phyloP scores from a whole-genome alignment of 1,284 basidiomycete species.

The Meripilus lineatus region DNA sequence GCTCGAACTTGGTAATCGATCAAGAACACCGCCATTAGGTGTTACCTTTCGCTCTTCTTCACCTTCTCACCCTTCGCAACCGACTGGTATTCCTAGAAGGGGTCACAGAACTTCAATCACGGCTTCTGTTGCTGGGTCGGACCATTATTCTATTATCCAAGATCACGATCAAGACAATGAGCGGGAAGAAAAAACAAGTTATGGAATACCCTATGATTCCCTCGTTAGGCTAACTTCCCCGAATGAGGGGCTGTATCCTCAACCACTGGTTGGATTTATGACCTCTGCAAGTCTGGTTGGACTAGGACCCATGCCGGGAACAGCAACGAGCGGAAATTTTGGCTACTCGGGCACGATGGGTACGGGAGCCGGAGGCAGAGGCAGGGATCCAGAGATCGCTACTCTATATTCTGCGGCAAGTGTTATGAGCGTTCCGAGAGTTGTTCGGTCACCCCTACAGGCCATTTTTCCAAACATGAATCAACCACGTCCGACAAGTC shows the following conservation, averaged over 20 bases:
- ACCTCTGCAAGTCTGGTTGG: no score
- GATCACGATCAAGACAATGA: slow-evolving; percentile 25
- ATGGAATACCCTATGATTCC: slow-evolving; percentile 77
- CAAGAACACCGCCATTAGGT: slow-evolving; percentile 14
- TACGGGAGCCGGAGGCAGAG: slow-evolving; percentile 34
- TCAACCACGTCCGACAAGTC: slow-evolving; percentile 25
- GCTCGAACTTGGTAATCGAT: slow-evolving; percentile 5
- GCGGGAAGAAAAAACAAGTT: slow-evolving; percentile 42
- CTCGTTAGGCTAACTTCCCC: slow-evolving; percentile 77
- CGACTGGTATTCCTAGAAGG: not conserved
- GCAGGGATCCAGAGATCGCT: slow-evolving; percentile 71
- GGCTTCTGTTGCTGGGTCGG: slow-evolving; percentile 5
- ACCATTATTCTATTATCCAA: not conserved
- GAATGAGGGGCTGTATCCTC: slow-evolving; percentile 56
- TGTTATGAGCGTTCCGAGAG: slow-evolving; percentile 61
- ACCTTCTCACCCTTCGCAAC: no score
- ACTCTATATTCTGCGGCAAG: slow-evolving; percentile 81
- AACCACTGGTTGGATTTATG: no score
- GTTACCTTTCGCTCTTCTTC: slow-evolving; percentile 10
- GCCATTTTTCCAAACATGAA: slow-evolving; percentile 23
- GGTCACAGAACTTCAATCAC: slow-evolving; percentile 4
- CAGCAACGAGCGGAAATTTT: no score
- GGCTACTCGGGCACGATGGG: no score
- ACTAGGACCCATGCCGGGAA: no score
- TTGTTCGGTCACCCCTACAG: slow-evolving; percentile 32